Evolutionary conservation across 257 asterid species (phyloP).

Genomic region (Primulina tabacum): DNA sequence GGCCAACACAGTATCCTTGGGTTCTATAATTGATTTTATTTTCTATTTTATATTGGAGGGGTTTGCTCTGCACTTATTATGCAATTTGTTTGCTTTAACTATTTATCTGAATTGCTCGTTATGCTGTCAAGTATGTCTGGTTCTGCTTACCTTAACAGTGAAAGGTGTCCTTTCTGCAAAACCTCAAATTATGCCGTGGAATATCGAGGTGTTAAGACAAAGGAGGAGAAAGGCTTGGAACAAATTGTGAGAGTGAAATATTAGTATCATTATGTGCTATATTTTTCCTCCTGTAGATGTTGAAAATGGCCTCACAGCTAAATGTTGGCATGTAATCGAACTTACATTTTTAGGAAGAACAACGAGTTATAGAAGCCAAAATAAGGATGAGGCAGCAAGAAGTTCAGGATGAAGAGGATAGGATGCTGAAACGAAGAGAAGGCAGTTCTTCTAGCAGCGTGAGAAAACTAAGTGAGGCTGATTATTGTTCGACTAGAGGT

Average conservation of each 20-base stretch:
- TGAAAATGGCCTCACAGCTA: slow-evolving; percentile 16
- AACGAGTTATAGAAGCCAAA: slow-evolving; percentile 96
- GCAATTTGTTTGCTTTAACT: neutral
- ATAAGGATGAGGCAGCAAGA: slow-evolving; percentile 96
- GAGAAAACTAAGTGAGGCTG: slow-evolving; percentile 55
- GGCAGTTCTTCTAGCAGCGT: slow-evolving; percentile 52
- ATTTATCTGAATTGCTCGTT: slow-evolving; percentile 11
- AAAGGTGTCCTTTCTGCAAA: slow-evolving; percentile 95
- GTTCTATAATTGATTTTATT: neutral
- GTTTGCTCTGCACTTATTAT: neutral
- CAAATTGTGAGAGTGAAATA: slow-evolving; percentile 63
- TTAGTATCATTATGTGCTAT: slow-evolving; percentile 10
- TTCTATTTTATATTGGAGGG: neutral
- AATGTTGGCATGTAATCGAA: neutral
- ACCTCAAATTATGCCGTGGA: slow-evolving; percentile 90
- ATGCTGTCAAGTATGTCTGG: slow-evolving; percentile 8
- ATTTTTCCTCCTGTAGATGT: slow-evolving; percentile 4
- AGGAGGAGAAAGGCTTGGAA: slow-evolving; percentile 92
- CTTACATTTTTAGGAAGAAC: slow-evolving; percentile 70
- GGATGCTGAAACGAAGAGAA: slow-evolving; percentile 57
- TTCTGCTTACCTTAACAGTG: slow-evolving; percentile 41
- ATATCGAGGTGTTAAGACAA: slow-evolving; percentile 86
- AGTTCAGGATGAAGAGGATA: slow-evolving; percentile 85
- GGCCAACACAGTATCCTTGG: slow-evolving; percentile 97
- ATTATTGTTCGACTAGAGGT: slow-evolving; percentile 67